Conservation (phyloP, 805 yeast genomes). For the Metschnikowia amazonensis region DNA sequence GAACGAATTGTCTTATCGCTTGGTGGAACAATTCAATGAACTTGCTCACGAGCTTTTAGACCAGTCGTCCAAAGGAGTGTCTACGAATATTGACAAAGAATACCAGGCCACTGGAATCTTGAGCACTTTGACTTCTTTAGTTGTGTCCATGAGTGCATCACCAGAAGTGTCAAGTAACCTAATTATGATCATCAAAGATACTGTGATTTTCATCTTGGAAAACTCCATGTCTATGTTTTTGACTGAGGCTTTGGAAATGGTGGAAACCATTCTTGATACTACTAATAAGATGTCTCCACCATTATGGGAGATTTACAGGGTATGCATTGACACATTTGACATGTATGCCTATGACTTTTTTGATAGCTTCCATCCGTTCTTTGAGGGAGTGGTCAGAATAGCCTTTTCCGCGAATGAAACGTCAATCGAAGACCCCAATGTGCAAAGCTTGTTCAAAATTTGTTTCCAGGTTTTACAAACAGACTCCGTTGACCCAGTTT, state of each 20-base stretch:
- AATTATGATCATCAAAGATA: slow-evolving; percentile 32
- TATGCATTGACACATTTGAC: slow-evolving; percentile 51
- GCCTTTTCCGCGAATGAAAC: slow-evolving; percentile 42
- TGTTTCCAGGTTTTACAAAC: slow-evolving; percentile 33
- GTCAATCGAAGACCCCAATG: slow-evolving; percentile 37
- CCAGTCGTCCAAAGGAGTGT: slow-evolving; percentile 16
- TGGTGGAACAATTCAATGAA: slow-evolving; percentile 70
- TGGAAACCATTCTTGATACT: slow-evolving; percentile 54
- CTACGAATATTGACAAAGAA: slow-evolving; percentile 34
- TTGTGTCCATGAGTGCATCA: slow-evolving; percentile 40
- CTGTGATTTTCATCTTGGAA: slow-evolving; percentile 33
- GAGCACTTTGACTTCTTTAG: slow-evolving; percentile 41
- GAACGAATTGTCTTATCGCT: slow-evolving; percentile 43
- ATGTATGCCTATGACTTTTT: slow-evolving; percentile 58
- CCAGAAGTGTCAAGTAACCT: slow-evolving; percentile 35
- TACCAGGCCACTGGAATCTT: slow-evolving; percentile 43
- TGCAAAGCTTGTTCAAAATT: slow-evolving; percentile 35
- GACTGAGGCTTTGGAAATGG: slow-evolving; percentile 38
- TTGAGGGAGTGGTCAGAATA: slow-evolving; percentile 49
- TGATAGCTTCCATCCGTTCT: slow-evolving; percentile 53
- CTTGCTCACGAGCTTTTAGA: slow-evolving; percentile 56
- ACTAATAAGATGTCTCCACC: slow-evolving; percentile 48
- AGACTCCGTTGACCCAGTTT: slow-evolving; percentile 37
- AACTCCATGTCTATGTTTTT: slow-evolving; percentile 39
- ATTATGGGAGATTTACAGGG: slow-evolving; percentile 51